Evolutionary conservation across 768 basidiomycete species (phyloP).

Genomic region (Trametes elegans): DNA sequence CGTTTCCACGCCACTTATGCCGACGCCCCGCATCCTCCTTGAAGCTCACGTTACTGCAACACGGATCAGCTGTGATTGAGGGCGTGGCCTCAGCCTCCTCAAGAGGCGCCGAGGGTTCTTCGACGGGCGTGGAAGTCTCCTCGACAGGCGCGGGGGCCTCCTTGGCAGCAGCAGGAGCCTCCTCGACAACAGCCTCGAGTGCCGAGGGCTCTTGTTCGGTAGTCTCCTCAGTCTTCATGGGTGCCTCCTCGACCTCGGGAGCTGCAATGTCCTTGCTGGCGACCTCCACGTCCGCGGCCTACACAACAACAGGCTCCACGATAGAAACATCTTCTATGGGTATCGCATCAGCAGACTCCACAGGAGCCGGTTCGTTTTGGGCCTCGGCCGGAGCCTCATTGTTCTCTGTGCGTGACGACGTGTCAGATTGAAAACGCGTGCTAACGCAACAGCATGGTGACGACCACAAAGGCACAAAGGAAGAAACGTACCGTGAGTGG

Average conservation of each 20-base stretch:
- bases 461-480: no score
- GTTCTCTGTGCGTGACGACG: background rate
- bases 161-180: background rate
- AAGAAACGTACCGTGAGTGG: no score
- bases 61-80: background rate
- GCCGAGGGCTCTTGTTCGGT: background rate
- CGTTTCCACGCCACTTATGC: slow-evolving; percentile 44
- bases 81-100: background rate
- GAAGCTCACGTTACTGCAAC: slow-evolving; percentile 37
- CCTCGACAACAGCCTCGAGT: background rate
- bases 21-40: slow-evolving; percentile 33
- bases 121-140: background rate
- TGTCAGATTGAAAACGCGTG: no score
- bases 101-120: background rate
- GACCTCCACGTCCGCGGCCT: background rate
- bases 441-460: no score
- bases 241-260: background rate
- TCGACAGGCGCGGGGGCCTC: background rate
- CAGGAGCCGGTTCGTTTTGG: background rate
- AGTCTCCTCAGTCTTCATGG: background rate
- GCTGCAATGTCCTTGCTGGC: no score
- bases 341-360: background rate
- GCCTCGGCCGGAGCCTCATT: background rate
- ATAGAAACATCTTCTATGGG: no score
- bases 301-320: background rate